Evolutionary conservation across 2,329 filamentous ascomycete genomes (phyloP), one percentile per base, ranked within the genome.

Genomic region (Trichoderma guizhouense): DNA sequence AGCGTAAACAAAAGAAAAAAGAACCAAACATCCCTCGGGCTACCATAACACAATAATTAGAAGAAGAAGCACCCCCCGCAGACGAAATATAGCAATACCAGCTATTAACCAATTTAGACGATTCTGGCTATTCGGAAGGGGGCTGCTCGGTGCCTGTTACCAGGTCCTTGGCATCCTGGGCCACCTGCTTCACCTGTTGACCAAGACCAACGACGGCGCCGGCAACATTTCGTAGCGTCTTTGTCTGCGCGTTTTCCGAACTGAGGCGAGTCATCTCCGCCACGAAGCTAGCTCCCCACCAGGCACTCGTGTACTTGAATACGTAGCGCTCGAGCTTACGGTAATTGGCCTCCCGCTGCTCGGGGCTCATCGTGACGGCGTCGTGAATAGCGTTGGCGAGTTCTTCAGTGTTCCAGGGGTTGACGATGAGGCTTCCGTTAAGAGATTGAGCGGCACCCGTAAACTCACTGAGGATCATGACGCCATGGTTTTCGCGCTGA

Each of bases 371-470:
- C 69, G 95, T 97, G 57, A 98, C 94, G n/a, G 95, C 94, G 75
- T 97, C 94, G 81, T 98, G 93, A 76, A 98, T 95, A 7, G 95
- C 93, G 77, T 94, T 93, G 53, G 95, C 95, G 47, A 98, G 86
- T 81, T 98, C 95, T 79, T 98, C 95, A 0, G 95, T 98, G 81
- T 98, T 98, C 96, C 96, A 99, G 1, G 96, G 96, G 82, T 99
- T 99, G 78, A 98, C 93, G 69, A 98, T 95, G 66, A 98, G 86
- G 76, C 93, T 94, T 73, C 95, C 95, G 76, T 97, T 98, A 72
- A 99, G 87, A 74, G 93, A 96, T 82, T 98, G 96, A 0, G 96
- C 95, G 8, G 96, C 96, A 57, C 96, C 96, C 0, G 96, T 95
- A 79, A 99, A 98, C 81, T 99, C 96, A 62, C 95, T 98, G 36